Conservation (phyloP, 495 filamentous ascomycete species). For the Chaetomium fimeti region DNA sequence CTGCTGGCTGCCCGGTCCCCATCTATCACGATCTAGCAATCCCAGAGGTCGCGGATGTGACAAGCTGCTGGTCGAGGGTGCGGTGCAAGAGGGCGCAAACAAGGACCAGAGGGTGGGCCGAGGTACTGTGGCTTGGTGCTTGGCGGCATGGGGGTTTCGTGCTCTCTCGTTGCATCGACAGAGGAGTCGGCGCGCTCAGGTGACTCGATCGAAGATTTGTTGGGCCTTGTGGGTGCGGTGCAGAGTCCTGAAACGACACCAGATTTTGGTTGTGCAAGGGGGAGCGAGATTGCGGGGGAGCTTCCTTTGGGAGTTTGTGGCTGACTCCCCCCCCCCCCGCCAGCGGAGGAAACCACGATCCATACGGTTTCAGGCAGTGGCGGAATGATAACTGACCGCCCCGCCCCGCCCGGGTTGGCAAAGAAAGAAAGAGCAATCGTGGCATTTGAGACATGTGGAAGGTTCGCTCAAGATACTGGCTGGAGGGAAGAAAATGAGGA, state of each 20-base stretch:
- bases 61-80: neutral
- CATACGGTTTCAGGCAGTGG: neutral
- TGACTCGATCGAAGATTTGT: neutral
- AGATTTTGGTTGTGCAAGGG: neutral
- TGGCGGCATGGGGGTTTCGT: slow-evolving; percentile 5
- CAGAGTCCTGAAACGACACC: neutral
- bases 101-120: neutral
- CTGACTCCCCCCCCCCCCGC: neutral
- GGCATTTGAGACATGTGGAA: neutral
- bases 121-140: neutral
- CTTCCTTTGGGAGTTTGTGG: neutral
- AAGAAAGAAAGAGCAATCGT: neutral
- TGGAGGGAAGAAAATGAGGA: neutral
- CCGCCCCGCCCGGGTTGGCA: neutral
- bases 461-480: neutral
- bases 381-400: neutral
- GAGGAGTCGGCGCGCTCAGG: neutral
- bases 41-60: neutral
- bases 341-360: neutral
- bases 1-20: neutral
- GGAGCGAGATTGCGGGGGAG: neutral
- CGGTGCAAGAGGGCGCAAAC: neutral
- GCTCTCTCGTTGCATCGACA: slow-evolving; percentile 5
- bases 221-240: neutral
- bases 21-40: neutral